Base-by-base conservation (phyloP, 257 asterid genomes). In the Rubia yunnanensis region DNA sequence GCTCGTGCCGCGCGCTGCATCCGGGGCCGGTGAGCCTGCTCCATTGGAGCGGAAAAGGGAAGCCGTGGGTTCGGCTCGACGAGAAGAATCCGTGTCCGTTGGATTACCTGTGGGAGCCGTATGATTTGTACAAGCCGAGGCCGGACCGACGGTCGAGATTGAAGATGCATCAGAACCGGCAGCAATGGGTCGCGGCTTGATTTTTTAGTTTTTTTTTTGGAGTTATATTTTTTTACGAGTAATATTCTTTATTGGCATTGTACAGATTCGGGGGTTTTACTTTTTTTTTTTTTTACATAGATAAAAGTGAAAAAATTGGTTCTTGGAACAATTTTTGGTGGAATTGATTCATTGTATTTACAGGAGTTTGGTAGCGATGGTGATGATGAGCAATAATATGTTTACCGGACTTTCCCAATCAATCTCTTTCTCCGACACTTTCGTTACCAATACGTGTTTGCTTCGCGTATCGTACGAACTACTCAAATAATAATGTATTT, bases 41-140 rank as follows among this genome's bases (percentile, higher is more conserved):
- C 60, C 94, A 88, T 72, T 88, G 94, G 96, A 80, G 89, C 20
- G 96, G 96, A 0, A 88, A 88, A 41, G 96, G 94, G 5, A 88
- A 88, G 78, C 96, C 94, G 0, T 88, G 94, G 96, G 88, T 72
- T 0, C 79, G 94, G 64, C 88, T 88, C 6, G 94, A 88, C 64
- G 89, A 79, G 75, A 81, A 62, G 68, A 76, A 79, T 23, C 86
- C 94, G 0, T 88, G 91, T 64, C 96, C 89, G 1, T 82, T 85
- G 86, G 96, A 88, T 81, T 67, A 80, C 74, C 80, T 84, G 0
- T 88, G 96, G 96, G 75, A 76, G 73, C 94, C 91, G 0, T 85
- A 88, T 36, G 94, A 88, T 86, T 54, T 88, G 71, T 85, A 65
- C 79, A 83, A 64, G 72, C 75, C 63, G 10, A 83, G 60, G 70